Evolutionary conservation across 176 grass and related monocot species (phyloP), one percentile per base, ranked within the genome.

Genomic region (Guadua angustifolia): DNA sequence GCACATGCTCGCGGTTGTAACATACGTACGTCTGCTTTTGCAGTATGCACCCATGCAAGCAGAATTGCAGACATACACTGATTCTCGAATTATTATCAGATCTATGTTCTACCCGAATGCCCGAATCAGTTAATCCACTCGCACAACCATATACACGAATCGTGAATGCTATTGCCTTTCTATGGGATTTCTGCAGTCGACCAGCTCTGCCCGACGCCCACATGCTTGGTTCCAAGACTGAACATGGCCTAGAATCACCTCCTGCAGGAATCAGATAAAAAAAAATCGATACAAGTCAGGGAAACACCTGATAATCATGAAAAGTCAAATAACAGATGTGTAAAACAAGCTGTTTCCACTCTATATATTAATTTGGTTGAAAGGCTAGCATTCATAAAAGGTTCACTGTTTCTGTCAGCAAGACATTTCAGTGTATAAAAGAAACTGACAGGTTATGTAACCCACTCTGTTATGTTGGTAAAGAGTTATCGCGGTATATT

Each of bases 261-360:
- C 49, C 79, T 86, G 83, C 58, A 79, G 24, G 19, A 86, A 78
- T 39, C 47, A 40, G 26, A 61, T 17, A 24, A 56, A 71, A n/a
- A 70, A 38, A 40, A 49, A 59, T 26, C 3, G 7, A 85, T 36
- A 16, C 3, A 56, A 9, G 14, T 65, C 29, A 66, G 18, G 60
- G 84, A 45, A 74, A 81, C 17, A 67, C 49, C 38, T 18, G 13
- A 22, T 14, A 47, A 39, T 19, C 4, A 64, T 36, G 24, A 77
- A 45, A 62, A 14, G 56, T 53, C 69, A 55, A 19, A 43, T 66
- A 66, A 25, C 9, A 50, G 1, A 79, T 15, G 10, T n/a, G 44
- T 52, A 52, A 52, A 22, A 64, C 6, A 50, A 45, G 35, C 9
- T 49, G 19, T 58, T 58, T 25, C 26, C 57, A 4, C 39, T 58